Evolutionary conservation across 768 basidiomycete genomes (phyloP).

Genomic region (Hemileccinum rubropunctum): DNA sequence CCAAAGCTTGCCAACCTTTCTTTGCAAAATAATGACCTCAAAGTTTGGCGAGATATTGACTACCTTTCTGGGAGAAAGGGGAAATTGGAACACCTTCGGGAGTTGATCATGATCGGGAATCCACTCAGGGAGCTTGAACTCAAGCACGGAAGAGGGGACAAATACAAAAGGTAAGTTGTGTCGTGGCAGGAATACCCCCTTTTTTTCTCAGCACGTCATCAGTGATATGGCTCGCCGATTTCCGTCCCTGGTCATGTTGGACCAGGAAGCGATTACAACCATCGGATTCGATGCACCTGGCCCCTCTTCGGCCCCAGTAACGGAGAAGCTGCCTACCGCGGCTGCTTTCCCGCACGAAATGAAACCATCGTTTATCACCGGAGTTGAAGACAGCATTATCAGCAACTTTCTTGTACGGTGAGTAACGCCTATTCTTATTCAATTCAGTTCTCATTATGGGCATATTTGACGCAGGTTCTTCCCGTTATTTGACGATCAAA

Average conservation of each 20-base stretch:
- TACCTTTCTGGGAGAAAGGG: slow-evolving; percentile 55
- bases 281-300: slow-evolving; percentile 79
- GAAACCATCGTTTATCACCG: slow-evolving; percentile 70
- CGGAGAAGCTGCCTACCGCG: slow-evolving; percentile 47
- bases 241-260: slow-evolving; percentile 77
- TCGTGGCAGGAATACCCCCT: not conserved
- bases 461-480: slow-evolving; percentile 64
- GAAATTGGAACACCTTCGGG: slow-evolving; percentile 61
- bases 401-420: slow-evolving; percentile 78
- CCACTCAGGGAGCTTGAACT: slow-evolving; percentile 66
- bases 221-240: slow-evolving; percentile 85
- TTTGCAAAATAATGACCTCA: slow-evolving; percentile 72
- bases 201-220: slow-evolving; percentile 10
- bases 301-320: slow-evolving; percentile 40
- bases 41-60: slow-evolving; percentile 68
- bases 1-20: slow-evolving; percentile 81
- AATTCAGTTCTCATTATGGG: slow-evolving; percentile 8
- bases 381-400: slow-evolving; percentile 65
- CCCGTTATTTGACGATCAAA: slow-evolving; percentile 75
- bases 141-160: slow-evolving; percentile 52
- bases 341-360: slow-evolving; percentile 80
- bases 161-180: slow-evolving; percentile 62
- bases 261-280: slow-evolving; percentile 70
- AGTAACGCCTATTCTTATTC: slow-evolving; percentile 23
- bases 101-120: slow-evolving; percentile 73